Percentiles rank a stretch among this genome's conserved stretches.
Conservation (phyloP, 768 basidiomycete species). For the Amanita inopinata region DNA sequence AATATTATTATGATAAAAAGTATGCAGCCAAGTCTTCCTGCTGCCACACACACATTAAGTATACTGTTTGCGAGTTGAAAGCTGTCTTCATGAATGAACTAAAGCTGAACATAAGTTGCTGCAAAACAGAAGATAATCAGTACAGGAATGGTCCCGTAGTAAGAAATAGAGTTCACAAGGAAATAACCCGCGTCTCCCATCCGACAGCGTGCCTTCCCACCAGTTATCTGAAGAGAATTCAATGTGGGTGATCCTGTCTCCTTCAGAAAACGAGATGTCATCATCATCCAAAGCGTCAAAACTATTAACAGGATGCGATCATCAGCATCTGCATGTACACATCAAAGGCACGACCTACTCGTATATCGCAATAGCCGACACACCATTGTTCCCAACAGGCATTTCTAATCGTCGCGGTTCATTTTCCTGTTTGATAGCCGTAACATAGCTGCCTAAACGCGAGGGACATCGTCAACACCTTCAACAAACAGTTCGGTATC, state of each 20-base stretch:
- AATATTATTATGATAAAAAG: no score
- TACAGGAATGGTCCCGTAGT: no score
- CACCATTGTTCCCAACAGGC: conserved; percentile 45
- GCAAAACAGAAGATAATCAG: no score
- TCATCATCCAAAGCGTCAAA: conserved; percentile 91
- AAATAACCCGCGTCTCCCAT: conserved; percentile 60
- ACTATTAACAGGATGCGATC: conserved; percentile 27
- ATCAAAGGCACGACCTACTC: conserved; percentile 37
- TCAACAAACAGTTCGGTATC: background rate
- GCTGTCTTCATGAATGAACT: no score
- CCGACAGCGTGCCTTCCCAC: conserved; percentile 64
- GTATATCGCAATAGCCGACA: conserved; percentile 56
- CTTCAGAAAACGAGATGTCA: conserved; percentile 78
- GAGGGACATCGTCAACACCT: conserved; percentile 1
- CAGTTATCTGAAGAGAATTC: conserved; percentile 82
- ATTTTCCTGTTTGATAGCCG: conserved; percentile 45
- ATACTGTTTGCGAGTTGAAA: no score
- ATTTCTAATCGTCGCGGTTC: conserved; percentile 35
- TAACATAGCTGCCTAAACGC: conserved; percentile 74
- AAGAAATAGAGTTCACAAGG: no score
- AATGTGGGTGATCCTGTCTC: conserved; percentile 69
- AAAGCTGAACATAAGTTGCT: no score
- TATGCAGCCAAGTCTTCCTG: no score
- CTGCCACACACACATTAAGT: no score
- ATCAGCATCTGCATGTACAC: background rate